A percentile compares a stretch with the other conserved stretches of the same genome.
Conservation (phyloP, 176 grass and related monocot genomes). For the Carex parvula region DNA sequence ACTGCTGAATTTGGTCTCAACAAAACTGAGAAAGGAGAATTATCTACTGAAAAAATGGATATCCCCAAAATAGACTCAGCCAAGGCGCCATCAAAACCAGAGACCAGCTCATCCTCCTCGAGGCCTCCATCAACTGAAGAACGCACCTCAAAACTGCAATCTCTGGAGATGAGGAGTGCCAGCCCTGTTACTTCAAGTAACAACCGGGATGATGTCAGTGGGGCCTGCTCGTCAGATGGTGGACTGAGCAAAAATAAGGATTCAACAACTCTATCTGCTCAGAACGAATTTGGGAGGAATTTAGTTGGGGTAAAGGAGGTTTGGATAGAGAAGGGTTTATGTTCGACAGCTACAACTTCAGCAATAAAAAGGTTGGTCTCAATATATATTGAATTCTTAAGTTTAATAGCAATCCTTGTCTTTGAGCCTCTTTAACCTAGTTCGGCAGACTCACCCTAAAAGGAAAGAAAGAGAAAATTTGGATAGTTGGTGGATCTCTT, state of each 20-base stretch:
- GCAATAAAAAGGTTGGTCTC: conserved; percentile 27
- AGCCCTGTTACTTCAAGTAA: conserved; percentile 46
- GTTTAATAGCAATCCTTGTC: not conserved
- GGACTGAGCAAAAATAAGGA: conserved; percentile 45
- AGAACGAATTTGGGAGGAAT: conserved; percentile 31
- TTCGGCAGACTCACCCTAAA: not conserved
- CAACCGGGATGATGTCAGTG: conserved; percentile 34
- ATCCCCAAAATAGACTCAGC: conserved; percentile 34
- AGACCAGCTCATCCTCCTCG: conserved; percentile 31
- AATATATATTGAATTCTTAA: conserved; percentile 10
- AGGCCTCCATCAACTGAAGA: conserved; percentile 16
- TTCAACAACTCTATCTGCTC: conserved; percentile 23
- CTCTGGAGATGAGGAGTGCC: not conserved
- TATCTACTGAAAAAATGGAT: conserved; percentile 32
- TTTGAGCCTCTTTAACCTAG: not conserved
- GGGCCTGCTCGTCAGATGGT: conserved; percentile 32
- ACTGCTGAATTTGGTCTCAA: conserved; percentile 26
- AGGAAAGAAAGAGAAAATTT: not conserved
- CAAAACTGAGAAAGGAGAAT: conserved; percentile 42
- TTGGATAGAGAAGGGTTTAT: conserved; percentile 25
- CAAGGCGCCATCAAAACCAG: conserved; percentile 34
- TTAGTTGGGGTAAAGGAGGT: not conserved
- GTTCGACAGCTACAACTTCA: conserved; percentile 36
- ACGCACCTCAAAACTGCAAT: conserved; percentile 6
- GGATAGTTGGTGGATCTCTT: not conserved